Percentiles rank a stretch among this genome's conserved stretches.
Conservation (phyloP, 345 rosid genomes). For the Tarenaya hassleriana region DNA sequence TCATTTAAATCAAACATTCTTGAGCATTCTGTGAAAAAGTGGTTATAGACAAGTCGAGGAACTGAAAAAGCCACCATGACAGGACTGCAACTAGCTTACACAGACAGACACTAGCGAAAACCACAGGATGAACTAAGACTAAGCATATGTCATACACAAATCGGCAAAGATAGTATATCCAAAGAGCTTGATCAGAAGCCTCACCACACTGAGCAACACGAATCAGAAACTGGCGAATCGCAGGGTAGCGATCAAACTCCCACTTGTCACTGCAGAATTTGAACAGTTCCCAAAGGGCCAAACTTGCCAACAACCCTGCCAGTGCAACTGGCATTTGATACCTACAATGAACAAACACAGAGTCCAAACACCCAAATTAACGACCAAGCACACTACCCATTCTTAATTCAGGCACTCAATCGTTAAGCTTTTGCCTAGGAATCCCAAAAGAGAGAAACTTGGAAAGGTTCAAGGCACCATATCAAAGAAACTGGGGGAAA, state of each 20-base stretch:
- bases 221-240: constrained; percentile 40
- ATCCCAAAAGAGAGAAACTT: constrained; percentile 5
- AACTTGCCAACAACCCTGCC: constrained; percentile 65
- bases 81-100: constrained; percentile 1
- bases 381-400: not conserved
- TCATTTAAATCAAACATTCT: not conserved
- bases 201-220: constrained; percentile 72
- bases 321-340: constrained; percentile 95
- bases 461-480: not conserved
- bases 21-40: not conserved
- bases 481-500: not conserved
- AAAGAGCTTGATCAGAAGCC: constrained; percentile 20
- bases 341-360: constrained; percentile 33
- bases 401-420: not conserved
- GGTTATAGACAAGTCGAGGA: constrained; percentile 9
- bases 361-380: not conserved
- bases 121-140: too few species aligned
- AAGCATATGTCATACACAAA: not conserved
- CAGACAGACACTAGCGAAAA: too few species aligned
- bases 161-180: not conserved
- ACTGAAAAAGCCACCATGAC: not conserved
- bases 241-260: constrained; percentile 59
- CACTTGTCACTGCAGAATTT: constrained; percentile 60
- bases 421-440: not conserved
- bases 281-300: constrained; percentile 86